Conservation (phyloP, 305 asterid genomes). For the Andrographis paniculata region DNA sequence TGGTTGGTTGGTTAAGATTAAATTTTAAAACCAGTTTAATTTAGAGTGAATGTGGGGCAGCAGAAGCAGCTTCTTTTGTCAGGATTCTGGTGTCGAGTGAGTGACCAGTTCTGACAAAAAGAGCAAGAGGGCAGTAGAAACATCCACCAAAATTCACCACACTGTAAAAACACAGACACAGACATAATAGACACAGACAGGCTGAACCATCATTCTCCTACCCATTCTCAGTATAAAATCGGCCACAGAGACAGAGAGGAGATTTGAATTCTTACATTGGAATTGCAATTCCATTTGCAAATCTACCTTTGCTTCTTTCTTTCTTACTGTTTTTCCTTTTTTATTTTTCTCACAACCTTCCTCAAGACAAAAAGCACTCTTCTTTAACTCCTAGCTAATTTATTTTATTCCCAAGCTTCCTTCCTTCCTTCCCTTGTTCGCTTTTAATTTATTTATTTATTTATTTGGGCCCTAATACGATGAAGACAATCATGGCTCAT, state of each 20-base stretch:
- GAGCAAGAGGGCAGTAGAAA: background rate
- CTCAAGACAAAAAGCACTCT: slow-evolving; percentile 22
- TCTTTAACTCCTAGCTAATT: too few species aligned
- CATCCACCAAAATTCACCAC: background rate
- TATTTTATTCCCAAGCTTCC: too few species aligned
- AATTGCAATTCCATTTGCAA: slow-evolving; percentile 3
- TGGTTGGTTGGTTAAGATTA: too few species aligned
- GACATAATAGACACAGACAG: too few species aligned
- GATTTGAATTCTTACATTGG: too few species aligned
- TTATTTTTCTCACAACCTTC: slow-evolving; percentile 1
- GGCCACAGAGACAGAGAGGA: too few species aligned
- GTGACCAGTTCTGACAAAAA: background rate
- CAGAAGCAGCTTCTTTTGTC: background rate
- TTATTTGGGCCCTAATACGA: slow-evolving; percentile 13
- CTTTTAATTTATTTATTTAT: slow-evolving; percentile 7
- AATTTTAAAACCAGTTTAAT: too few species aligned
- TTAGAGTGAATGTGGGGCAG: background rate
- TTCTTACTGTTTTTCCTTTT: background rate
- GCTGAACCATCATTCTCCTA: slow-evolving; percentile 13
- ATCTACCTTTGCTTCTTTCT: slow-evolving; percentile 6
- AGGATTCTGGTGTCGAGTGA: background rate
- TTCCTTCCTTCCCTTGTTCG: slow-evolving; percentile 13
- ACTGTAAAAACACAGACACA: background rate
- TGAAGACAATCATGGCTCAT: slow-evolving; percentile 77
- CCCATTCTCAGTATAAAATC: slow-evolving; percentile 1